Conservation (phyloP, 768 basidiomycete species). For the Leucogyrophana mollusca region DNA sequence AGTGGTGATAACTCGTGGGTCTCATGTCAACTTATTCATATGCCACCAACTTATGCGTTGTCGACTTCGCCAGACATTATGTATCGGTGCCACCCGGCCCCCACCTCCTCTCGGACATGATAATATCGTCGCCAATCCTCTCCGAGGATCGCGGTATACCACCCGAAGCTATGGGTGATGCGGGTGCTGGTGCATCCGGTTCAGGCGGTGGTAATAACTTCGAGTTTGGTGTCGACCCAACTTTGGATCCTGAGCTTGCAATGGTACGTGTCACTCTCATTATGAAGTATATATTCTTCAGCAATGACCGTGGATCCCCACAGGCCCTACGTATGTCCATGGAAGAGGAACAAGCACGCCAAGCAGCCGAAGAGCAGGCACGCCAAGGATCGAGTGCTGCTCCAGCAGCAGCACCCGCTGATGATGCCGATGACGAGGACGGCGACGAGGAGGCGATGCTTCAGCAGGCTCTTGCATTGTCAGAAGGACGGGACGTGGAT, state of each 20-base stretch:
- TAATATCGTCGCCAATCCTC: conserved; percentile 81
- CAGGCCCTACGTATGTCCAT: conserved; percentile 97
- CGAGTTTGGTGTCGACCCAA: conserved; percentile 93
- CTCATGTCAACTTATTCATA: neutral
- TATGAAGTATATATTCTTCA: neutral
- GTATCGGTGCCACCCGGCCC: conserved; percentile 76
- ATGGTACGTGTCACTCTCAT: conserved; percentile 59
- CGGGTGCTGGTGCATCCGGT: conserved; percentile 45
- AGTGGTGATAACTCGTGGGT: conserved; percentile 87
- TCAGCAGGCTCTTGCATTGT: conserved; percentile 75
- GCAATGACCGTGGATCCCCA: neutral
- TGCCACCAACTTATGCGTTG: conserved; percentile 1
- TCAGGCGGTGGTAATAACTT: conserved; percentile 56
- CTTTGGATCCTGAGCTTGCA: conserved; percentile 92
- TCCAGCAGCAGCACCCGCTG: conserved; percentile 18
- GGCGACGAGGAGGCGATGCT: conserved; percentile 80
- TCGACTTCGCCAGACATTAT: conserved; percentile 59
- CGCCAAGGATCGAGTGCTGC: conserved; percentile 26
- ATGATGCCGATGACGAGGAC: conserved; percentile 45
- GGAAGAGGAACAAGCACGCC: conserved; percentile 88
- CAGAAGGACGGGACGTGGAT: conserved; percentile 54
- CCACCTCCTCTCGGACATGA: conserved; percentile 77
- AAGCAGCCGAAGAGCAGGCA: conserved; percentile 45
- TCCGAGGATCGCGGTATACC: conserved; percentile 76
- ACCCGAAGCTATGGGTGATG: conserved; percentile 51